Percentiles rank a stretch among this genome's conserved stretches.
These are phyloP conservation scores for Chalara sp. DNA, from an alignment of 2,329 filamentous ascomycete species.

Conservation along the genomic window DNA sequence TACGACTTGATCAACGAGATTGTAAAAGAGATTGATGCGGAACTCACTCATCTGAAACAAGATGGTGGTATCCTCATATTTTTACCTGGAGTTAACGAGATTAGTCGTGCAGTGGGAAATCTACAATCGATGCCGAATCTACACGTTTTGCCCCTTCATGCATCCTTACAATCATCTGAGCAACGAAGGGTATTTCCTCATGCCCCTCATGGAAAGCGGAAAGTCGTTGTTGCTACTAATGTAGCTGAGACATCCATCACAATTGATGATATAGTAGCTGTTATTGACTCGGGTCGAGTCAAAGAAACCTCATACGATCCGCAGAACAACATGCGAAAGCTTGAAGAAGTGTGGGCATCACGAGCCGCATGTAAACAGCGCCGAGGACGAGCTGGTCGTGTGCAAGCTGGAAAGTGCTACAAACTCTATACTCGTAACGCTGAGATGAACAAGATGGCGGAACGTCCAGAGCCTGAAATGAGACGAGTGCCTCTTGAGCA, in stretches of 20 bases:
- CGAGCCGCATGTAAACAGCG: slow-evolving; percentile 91
- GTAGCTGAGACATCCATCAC: slow-evolving; percentile 98
- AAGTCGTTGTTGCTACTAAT: slow-evolving; percentile 92
- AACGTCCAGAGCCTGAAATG: slow-evolving; percentile 89
- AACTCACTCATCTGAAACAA: slow-evolving; percentile 56
- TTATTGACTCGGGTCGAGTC: slow-evolving; percentile 90
- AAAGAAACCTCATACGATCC: slow-evolving; percentile 96
- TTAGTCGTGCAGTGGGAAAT: slow-evolving; percentile 69
- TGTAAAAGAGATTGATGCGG: slow-evolving; percentile 72
- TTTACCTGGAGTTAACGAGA: slow-evolving; percentile 85
- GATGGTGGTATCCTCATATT: slow-evolving; percentile 93
- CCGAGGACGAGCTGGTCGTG: slow-evolving; percentile 86
- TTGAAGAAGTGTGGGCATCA: slow-evolving; percentile 94
- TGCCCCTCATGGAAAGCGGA: slow-evolving; percentile 73
- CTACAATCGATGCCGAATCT: slow-evolving; percentile 59
- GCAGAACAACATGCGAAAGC: slow-evolving; percentile 84
- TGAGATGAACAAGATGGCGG: slow-evolving; percentile 73
- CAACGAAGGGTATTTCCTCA: slow-evolving; percentile 80
- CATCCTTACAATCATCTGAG: slow-evolving; percentile 80
- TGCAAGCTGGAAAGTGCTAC: slow-evolving; percentile 86
- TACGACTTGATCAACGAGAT: slow-evolving; percentile 80
- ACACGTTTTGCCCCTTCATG: slow-evolving; percentile 82
- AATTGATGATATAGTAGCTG: slow-evolving; percentile 92
- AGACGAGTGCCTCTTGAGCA: slow-evolving; percentile 89
- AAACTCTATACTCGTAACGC: slow-evolving; percentile 88